Conservation (phyloP, 495 filamentous ascomycete genomes). For the Schizothecium vesticola region DNA sequence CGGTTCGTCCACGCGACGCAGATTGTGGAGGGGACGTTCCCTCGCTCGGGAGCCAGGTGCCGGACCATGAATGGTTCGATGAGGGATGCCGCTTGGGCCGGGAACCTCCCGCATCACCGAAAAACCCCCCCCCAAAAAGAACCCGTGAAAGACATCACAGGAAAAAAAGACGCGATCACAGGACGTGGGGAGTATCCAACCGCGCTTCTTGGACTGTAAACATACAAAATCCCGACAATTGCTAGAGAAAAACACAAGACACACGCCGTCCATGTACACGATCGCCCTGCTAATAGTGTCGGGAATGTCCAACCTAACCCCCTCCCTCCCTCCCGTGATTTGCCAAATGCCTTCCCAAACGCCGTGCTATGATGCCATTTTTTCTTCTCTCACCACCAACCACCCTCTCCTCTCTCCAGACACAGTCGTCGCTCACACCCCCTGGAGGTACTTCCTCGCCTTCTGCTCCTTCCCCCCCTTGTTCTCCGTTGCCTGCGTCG, state of each 20-base stretch:
- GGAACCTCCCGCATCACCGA: neutral
- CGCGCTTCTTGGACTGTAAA: neutral
- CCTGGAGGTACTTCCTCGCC: constrained; percentile 6
- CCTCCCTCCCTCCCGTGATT: neutral
- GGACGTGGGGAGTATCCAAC: neutral
- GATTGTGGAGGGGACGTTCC: too few relatives aligned
- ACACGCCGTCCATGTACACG: neutral
- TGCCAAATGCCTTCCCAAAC: constrained; percentile 15
- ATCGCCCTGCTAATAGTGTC: neutral
- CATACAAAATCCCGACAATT: neutral
- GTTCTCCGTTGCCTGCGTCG: constrained; percentile 43
- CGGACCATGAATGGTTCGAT: neutral
- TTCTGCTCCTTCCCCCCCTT: constrained; percentile 18
- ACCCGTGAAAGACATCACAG: neutral
- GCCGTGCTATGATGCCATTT: constrained; percentile 25
- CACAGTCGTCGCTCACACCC: neutral
- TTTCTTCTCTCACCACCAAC: neutral
- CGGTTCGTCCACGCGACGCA: too few relatives aligned
- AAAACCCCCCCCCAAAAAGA: neutral
- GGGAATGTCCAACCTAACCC: neutral
- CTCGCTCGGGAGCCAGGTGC: neutral
- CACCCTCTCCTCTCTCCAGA: neutral
- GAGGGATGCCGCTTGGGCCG: neutral
- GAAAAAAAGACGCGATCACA: neutral
- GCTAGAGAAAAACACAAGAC: neutral